Base-by-base conservation (phyloP, 2,329 filamentous ascomycete genomes). In the Didymella segeticola region DNA sequence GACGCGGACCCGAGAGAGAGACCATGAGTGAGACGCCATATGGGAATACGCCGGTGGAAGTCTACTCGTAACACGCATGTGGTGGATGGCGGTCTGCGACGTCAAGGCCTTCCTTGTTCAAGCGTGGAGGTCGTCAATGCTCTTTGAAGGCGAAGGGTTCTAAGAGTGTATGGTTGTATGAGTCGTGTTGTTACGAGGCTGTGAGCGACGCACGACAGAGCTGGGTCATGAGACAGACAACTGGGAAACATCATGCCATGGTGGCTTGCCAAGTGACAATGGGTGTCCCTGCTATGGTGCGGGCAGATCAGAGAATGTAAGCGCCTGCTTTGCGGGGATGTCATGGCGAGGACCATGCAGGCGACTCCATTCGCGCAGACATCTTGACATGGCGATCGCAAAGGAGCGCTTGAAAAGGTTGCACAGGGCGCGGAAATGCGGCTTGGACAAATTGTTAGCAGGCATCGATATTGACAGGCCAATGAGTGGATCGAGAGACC, bases 271-370 rank as follows among this genome's bases (percentile, higher is more conserved):
- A 55, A 42, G 57, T 53, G 57, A 55, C 49, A 56, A 45, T 34
- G 48, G 23, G 48, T 61, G 47, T 45, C 53, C 50, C 46, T 54
- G 46, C 47, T 56, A 39, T 55, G 38, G 25, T 43, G 23, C 48
- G 45, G 47, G 56, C 53, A 56, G 57, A 64, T 63, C 55, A 56
- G 58, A 61, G 57, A 60, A 60, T 61, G 64, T 64, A 66, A 60
- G 56, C 57, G 53, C 59, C 54, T 49, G 47, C 53, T 58, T 48
- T 58, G 54, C 52, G 42, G 43, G 47, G 54, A 39, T 38, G 26
- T 19, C 27, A 42, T 37, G 30, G 51, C 51, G 58, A 56, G 47
- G 33, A 46, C 33, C 50, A 62, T 62, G 63, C 62, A 62, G 34
- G 59, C 56, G 57, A 56, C 31, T 43, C 23, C 30, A 31, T 45